A percentile compares a stretch with the other conserved stretches of the same genome.
These are phyloP conservation scores for Macrotyloma uniflorum DNA, from an alignment of 306 rosid genomes.

Conservation along the genomic window DNA sequence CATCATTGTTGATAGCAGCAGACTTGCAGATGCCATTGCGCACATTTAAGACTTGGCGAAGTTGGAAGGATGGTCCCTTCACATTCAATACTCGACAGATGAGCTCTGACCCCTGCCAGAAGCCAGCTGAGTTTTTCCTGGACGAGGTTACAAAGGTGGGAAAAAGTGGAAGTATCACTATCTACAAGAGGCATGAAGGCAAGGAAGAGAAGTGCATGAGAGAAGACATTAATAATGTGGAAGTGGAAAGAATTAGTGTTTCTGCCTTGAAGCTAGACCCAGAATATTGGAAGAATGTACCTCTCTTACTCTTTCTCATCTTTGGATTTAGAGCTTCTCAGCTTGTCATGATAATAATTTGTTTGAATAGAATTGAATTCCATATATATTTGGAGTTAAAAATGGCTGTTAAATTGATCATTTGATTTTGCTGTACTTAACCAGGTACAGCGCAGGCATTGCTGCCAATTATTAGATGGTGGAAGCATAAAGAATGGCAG, in stretches of 20 bases:
- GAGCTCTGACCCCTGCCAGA: slow-evolving; percentile 67
- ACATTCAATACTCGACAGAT: slow-evolving; percentile 78
- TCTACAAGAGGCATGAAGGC: slow-evolving; percentile 49
- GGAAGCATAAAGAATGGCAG: slow-evolving; percentile 48
- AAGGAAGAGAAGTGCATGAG: slow-evolving; percentile 44
- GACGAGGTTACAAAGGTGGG: slow-evolving; percentile 48
- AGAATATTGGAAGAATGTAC: slow-evolving; percentile 66
- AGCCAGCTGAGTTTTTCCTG: slow-evolving; percentile 61
- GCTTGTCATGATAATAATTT: neutral
- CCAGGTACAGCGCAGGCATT: slow-evolving; percentile 76
- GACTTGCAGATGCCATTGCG: slow-evolving; percentile 67
- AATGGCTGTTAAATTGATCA: slow-evolving; percentile 26
- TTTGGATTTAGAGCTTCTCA: neutral
- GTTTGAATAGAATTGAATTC: slow-evolving; percentile 19
- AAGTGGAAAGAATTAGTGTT: slow-evolving; percentile 54
- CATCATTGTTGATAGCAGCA: slow-evolving; percentile 52
- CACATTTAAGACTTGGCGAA: slow-evolving; percentile 91
- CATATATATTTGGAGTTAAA: neutral
- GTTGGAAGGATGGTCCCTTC: slow-evolving; percentile 74
- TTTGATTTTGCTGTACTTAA: slow-evolving; percentile 43
- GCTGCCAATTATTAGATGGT: slow-evolving; percentile 67
- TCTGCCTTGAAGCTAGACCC: slow-evolving; percentile 71
- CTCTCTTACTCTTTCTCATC: neutral
- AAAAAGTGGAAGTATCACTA: slow-evolving; percentile 55
- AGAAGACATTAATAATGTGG: slow-evolving; percentile 26